Evolutionary conservation across 1,284 basidiomycete genomes (phyloP), one percentile per base, ranked within the genome.

Genomic region (Pseudozyma flocculosa): DNA sequence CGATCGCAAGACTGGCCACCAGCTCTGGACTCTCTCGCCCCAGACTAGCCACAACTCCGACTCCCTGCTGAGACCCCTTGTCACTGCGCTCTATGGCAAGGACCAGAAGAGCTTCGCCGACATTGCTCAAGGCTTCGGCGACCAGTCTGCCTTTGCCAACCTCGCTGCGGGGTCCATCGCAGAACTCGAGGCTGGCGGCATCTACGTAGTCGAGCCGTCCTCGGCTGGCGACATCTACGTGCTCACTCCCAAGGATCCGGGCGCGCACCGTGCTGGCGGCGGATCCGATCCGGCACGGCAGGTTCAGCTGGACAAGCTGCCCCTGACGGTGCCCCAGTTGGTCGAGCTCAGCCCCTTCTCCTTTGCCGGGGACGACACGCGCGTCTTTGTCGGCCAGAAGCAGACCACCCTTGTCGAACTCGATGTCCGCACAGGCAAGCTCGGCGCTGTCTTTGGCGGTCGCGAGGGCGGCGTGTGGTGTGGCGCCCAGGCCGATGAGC

Each of bases 131-230:
- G 65, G 61, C 11, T 37, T 65, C 48, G 34, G 21, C 36, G 48
- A 40, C 43, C 47, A 41, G 23, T 29, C 26, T 30, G 45, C 50
- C 14, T 19, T 48, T 8, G 7, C 36, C 2, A 26, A 21, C 7
- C 43, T 43, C 45, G 63, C 50, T 37, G 17, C 47, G 3, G 54
- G 45, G 24, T 50, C 62, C 18, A 50, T 70, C 17, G 62, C 72
- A 47, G 85, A 86, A 58, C 80, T 82, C 40, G 78, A 81, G 0
- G 79, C 82, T 36, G 84, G 85, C 51, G 90, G 92, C 73, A 83
- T 88, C 44, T 94, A 92, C 79, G 85, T 93, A 53, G 88, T 94
- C 48, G 92, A 94, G 75, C 92, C 91, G 0, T 88, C 91, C 80
- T 86, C 87, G 1, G 71, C 68, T 2, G 92, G 91, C 8, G 87